A percentile compares a stretch with the other conserved stretches of the same genome.
Conservation (phyloP, 108 stramenopile species). For the Parietichytrium sp. region DNA sequence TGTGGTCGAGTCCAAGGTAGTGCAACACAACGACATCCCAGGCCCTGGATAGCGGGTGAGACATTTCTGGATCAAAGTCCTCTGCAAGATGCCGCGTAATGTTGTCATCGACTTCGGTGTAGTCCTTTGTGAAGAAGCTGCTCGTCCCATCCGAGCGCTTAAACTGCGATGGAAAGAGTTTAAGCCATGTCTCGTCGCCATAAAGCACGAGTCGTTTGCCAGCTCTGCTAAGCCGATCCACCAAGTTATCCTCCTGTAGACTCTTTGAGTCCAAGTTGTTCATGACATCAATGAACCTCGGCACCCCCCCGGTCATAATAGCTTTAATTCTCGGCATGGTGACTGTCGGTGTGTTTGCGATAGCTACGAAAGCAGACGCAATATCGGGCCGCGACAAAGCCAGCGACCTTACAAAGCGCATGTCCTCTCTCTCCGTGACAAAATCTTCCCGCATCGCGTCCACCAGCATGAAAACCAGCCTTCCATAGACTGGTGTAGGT, state of each 20-base stretch:
- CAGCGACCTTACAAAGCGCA: background rate
- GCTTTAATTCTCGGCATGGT: conserved; percentile 35
- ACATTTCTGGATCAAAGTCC: conserved; percentile 16
- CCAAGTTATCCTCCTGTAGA: background rate
- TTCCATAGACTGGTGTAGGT: background rate
- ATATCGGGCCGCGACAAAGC: background rate
- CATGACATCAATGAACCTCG: conserved; percentile 14
- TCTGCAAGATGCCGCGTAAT: conserved; percentile 9
- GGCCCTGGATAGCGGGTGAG: background rate
- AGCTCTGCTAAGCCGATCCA: background rate
- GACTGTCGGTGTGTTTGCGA: conserved; percentile 27
- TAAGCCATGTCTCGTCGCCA: conserved; percentile 28
- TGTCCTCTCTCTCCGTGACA: background rate
- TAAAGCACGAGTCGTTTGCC: conserved; percentile 1
- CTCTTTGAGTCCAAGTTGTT: conserved; percentile 18
- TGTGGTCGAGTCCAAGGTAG: conserved; percentile 18
- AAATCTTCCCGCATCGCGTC: conserved; percentile 31
- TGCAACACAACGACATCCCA: conserved; percentile 7
- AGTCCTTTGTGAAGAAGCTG: conserved; percentile 40
- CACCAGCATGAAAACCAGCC: conserved; percentile 12
- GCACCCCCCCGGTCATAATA: background rate
- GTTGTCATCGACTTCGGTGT: conserved; percentile 28
- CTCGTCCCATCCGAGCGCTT: conserved; percentile 1
- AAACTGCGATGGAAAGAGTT: background rate
- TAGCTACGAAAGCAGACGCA: background rate